These are phyloP conservation scores for Linnemannia zychae DNA, from an alignment of 192 early-diverging fungal species.

Conservation along the genomic window DNA sequence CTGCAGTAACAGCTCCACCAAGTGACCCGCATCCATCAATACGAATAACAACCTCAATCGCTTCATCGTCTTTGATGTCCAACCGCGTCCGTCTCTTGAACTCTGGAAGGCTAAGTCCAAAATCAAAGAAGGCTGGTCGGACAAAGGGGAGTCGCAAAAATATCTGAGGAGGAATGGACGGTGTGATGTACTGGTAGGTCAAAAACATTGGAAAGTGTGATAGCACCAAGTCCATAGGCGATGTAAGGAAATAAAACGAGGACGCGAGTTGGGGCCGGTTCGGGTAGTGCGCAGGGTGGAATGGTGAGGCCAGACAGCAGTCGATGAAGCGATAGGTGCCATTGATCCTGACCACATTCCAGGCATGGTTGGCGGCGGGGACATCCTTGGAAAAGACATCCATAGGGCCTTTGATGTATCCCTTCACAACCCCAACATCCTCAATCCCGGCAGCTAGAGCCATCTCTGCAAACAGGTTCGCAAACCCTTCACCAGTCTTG, in stretches of 20 bases:
- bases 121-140: constrained; percentile 58
- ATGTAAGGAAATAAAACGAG: constrained; percentile 54
- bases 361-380: constrained; percentile 44
- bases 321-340: constrained; percentile 69
- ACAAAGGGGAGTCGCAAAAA: constrained; percentile 64
- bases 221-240: constrained; percentile 44
- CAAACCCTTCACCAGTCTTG: constrained; percentile 64
- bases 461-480: constrained; percentile 67
- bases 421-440: constrained; percentile 61
- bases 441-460: constrained; percentile 65
- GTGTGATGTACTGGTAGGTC: constrained; percentile 59
- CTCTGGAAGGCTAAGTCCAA: constrained; percentile 53
- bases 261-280: constrained; percentile 30
- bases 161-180: constrained; percentile 40
- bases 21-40: constrained; percentile 36
- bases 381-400: constrained; percentile 51
- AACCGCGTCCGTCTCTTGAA: constrained; percentile 34
- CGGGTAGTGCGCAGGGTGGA: constrained; percentile 57
- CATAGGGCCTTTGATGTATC: constrained; percentile 60
- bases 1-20: neutral
- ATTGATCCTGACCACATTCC: constrained; percentile 60
- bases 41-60: constrained; percentile 16
- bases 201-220: constrained; percentile 52
- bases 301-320: constrained; percentile 65
- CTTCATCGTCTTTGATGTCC: constrained; percentile 54